Percentiles rank a stretch among this genome's conserved stretches.
These are phyloP conservation scores for Coniophora puteana DNA, from an alignment of 1,284 basidiomycete genomes.

Conservation along the genomic window DNA sequence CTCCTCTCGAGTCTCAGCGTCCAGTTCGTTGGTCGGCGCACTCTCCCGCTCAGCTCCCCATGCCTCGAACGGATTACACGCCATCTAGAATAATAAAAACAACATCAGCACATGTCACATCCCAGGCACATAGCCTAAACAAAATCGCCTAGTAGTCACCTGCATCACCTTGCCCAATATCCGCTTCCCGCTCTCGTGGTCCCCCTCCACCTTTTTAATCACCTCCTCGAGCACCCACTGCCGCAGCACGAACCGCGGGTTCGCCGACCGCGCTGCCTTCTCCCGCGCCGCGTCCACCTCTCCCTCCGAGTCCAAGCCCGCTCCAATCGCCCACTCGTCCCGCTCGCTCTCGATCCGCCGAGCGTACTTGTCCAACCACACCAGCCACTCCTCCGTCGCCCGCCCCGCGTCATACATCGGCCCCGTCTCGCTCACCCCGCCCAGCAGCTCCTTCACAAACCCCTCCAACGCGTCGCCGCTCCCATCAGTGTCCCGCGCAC, in stretches of 20 bases:
- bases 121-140: no score
- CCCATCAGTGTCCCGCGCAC: conserved; percentile 14
- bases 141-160: conserved; percentile 30
- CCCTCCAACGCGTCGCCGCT: conserved; percentile 30
- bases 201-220: conserved; percentile 68
- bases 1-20: conserved; percentile 67
- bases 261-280: conserved; percentile 47
- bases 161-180: conserved; percentile 73
- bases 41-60: conserved; percentile 70
- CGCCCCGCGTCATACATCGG: conserved; percentile 37
- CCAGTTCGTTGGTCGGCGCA: conserved; percentile 37
- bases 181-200: conserved; percentile 53
- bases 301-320: no score
- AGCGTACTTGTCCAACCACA: conserved; percentile 71
- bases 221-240: conserved; percentile 94
- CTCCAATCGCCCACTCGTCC: conserved; percentile 34
- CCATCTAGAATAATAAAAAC: conserved; percentile 55
- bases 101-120: not conserved
- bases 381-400: conserved; percentile 47
- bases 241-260: conserved; percentile 86
- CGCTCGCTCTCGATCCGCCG: conserved; percentile 55
- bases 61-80: conserved; percentile 70
- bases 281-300: conserved; percentile 40
- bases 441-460: conserved; percentile 52
- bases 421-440: conserved; percentile 40